phyloP scores from a whole-genome alignment of 2,329 filamentous ascomycete genomes.

The Colletotrichum theobromicola region DNA sequence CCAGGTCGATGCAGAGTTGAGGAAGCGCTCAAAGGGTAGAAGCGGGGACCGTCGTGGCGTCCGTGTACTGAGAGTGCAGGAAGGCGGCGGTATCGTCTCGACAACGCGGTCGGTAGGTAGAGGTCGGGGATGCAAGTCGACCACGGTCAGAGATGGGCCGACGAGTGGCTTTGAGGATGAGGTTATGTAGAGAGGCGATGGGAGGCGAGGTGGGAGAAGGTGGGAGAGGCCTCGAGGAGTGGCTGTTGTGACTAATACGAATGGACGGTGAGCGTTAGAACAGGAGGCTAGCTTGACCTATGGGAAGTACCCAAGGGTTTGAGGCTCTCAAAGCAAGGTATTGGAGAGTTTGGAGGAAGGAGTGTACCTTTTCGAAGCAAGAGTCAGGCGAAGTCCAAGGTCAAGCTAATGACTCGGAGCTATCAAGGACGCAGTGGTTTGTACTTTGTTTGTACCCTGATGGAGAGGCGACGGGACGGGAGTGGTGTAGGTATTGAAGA shows the following conservation, averaged over 20 bases:
- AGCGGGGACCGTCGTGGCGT: constrained; percentile 13
- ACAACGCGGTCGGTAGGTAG: neutral
- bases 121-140: neutral
- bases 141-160: neutral
- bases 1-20: constrained; percentile 12
- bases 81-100: constrained; percentile 2
- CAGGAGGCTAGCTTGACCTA: neutral
- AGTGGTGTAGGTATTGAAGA: neutral
- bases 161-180: neutral
- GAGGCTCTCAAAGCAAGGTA: constrained; percentile 2
- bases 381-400: constrained; percentile 22
- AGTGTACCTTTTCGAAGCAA: constrained; percentile 14
- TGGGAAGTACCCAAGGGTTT: constrained; percentile 9
- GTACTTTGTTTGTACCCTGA: constrained; percentile 1
- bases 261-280: constrained; percentile 12
- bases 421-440: constrained; percentile 6
- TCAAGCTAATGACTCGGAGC: constrained; percentile 27
- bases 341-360: neutral
- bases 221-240: neutral
- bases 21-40: constrained; percentile 5
- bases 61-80: constrained; percentile 8
- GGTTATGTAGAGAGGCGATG: neutral
- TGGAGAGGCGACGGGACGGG: neutral
- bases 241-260: constrained; percentile 20
- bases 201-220: neutral